These are phyloP conservation scores for Penicillium sp. DNA, from an alignment of 2,329 filamentous ascomycete genomes.

Conservation along the genomic window DNA sequence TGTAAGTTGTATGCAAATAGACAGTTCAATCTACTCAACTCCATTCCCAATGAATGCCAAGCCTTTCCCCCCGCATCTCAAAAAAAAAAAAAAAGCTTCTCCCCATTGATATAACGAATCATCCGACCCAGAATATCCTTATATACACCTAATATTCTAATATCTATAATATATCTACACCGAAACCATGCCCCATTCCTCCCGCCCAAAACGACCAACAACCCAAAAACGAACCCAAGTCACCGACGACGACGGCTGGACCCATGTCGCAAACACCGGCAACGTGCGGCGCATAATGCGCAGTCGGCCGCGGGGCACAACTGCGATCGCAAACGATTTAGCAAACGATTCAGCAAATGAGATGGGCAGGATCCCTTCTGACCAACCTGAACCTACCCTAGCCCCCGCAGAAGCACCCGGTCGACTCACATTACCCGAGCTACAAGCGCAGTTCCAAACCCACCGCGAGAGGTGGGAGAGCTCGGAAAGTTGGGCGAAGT, in stretches of 20 bases:
- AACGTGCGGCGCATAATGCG: slow-evolving; percentile 30
- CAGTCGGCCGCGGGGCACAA: slow-evolving; percentile 3
- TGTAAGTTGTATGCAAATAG: no score
- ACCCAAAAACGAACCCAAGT: slow-evolving; percentile 38
- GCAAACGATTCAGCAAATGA: not conserved
- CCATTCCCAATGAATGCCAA: slow-evolving; percentile 4
- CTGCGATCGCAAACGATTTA: not conserved
- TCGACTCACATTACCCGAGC: slow-evolving; percentile 30
- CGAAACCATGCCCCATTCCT: slow-evolving; percentile 36
- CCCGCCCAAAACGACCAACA: slow-evolving; percentile 28
- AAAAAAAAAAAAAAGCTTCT: slow-evolving; percentile 11
- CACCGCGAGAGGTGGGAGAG: slow-evolving; percentile 31
- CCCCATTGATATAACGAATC: no score
- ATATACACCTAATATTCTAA: not conserved
- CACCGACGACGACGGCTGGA: slow-evolving; percentile 45
- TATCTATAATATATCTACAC: not conserved
- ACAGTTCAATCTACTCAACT: not conserved
- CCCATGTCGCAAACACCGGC: slow-evolving; percentile 40
- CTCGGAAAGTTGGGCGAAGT: slow-evolving; percentile 30
- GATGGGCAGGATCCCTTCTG: not conserved
- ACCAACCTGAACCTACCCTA: slow-evolving; percentile 14
- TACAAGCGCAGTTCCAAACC: slow-evolving; percentile 32
- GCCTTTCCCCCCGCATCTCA: slow-evolving; percentile 9
- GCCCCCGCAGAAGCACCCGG: slow-evolving; percentile 39
- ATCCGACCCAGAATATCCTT: no score